Evolutionary conservation across 768 basidiomycete species (phyloP), one percentile per base, ranked within the genome.

Genomic region (Harrya chromipes): DNA sequence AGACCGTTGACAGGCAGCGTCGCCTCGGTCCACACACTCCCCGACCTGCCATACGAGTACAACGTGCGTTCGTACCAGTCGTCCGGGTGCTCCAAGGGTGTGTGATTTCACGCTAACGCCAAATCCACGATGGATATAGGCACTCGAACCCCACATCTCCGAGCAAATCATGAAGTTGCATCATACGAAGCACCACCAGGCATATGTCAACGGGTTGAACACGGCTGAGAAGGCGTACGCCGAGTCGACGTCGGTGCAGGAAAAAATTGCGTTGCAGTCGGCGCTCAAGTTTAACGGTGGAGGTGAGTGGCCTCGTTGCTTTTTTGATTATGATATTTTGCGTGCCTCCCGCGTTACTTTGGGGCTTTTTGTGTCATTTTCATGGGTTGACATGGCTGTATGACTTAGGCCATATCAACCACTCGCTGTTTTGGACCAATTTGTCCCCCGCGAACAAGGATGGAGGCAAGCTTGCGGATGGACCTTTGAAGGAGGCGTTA

Each of bases 281-380:
- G 94, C 95, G 9, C 75, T 99, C 65, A 97, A 93, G 73, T 99
- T 98, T 73, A 95, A 97, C 68, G 94, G 94, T n/a, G 94, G 94
- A 62, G 91, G 92, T 82, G 44, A 14, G 75, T 58, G 4, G 12
- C 2, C 9, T 0, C 11, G 7, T 3, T 3, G 4, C 14, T 14
- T 24, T 11, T 13, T 39, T 27, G 9, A 1, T 27, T 3, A 2
- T 3, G 8, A 7, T 27, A 2, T 3, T 7, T 9, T 27, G 26
- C 26, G 26, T 6, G 26, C 9, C 6, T 21, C 23, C 27, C 26
- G 4, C 34, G 29, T 17, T n/a, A n/a, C 14, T 16, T 17, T 13
- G 27, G 20, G 33, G 3, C 17, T 21, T 20, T 24, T 27, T 10
- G 26, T 10, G 26, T 27, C 26, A 6, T 10, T 2, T 9, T 10